Evolutionary conservation across 1,139 yeast species (phyloP), one percentile per base, ranked within the genome.

Genomic region (Hansenula sp.): DNA sequence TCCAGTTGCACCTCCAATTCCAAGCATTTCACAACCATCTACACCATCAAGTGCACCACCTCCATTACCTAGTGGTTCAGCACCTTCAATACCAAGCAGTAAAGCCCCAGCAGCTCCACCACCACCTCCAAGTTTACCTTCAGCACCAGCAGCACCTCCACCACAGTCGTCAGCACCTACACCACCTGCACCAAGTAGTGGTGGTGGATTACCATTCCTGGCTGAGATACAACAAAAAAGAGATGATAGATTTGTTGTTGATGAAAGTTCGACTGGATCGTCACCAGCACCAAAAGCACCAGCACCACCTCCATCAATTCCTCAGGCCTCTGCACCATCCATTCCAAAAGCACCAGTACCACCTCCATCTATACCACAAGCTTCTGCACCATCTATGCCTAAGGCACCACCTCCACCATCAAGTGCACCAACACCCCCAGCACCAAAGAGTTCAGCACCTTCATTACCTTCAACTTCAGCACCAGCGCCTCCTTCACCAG

Each of bases 151-250:
- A 37, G 35, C 43, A 12, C n/a, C 30, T 19, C 43, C 44, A 24
- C 31, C 49, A 22, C 17, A 18, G 8, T 6, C 30, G 4, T 9
- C 24, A 19, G 9, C 24, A 12, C 14, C 14, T 16, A 6, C 13
- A 28, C 14, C 34, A 8, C 45, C 56, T 10, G 42, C 52, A 10
- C 41, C 51, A 31, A 17, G 6, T 17, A 16, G 13, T 18, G 45
- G 52, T 13, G 40, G 52, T 22, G 56, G 64, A 0, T 52, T 71
- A 18, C 76, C 77, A 11, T 71, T 72, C 44, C 58, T 72, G 40
- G 68, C 73, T 2, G 68, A 71, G 40, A 72, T 72, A 34, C 69
- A 71, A 44, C 63, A 69, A 4, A 68, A 65, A 44, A 57, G 77
- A 49, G 64, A 65, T 44, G 73, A 70, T 20, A 37, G 61, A 9